Percentiles rank a stretch among this genome's conserved stretches.
Conservation (phyloP, 257 asterid genomes). For the Parsonsia alboflavescens region DNA sequence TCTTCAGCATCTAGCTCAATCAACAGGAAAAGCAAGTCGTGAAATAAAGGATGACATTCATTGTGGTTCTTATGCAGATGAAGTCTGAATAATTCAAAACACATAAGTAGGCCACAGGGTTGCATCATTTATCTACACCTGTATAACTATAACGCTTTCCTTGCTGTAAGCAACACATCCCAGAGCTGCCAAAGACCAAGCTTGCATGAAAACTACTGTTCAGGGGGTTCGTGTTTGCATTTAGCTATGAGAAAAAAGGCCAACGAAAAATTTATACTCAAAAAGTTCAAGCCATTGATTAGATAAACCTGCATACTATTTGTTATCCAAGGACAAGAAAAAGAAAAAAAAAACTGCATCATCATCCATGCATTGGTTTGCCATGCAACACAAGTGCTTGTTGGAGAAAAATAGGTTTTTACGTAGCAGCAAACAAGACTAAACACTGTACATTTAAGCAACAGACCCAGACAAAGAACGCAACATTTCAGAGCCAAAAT, state of each 20-base stretch:
- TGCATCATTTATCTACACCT: neutral
- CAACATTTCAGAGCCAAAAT: neutral
- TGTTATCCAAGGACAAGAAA: neutral
- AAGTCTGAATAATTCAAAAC: constrained; percentile 1
- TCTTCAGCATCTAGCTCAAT: neutral
- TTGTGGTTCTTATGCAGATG: neutral
- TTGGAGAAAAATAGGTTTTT: neutral
- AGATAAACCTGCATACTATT: neutral
- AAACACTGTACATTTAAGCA: neutral
- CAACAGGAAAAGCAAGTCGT: neutral
- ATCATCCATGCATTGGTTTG: neutral
- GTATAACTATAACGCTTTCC: neutral
- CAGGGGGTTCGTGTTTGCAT: neutral
- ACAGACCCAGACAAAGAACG: neutral
- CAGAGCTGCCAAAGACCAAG: neutral
- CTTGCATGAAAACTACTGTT: no score
- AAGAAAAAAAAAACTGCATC: neutral
- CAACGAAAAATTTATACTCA: neutral
- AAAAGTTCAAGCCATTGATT: neutral
- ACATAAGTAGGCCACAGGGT: neutral
- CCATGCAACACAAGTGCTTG: neutral
- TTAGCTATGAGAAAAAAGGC: neutral
- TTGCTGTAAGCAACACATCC: neutral
- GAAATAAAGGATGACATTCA: neutral
- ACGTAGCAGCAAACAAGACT: neutral